Percentiles rank a stretch among this genome's conserved stretches.
Evolutionary conservation across 352 stramenopile species (phyloP).

Genomic region (Globisporangium perplexum): DNA sequence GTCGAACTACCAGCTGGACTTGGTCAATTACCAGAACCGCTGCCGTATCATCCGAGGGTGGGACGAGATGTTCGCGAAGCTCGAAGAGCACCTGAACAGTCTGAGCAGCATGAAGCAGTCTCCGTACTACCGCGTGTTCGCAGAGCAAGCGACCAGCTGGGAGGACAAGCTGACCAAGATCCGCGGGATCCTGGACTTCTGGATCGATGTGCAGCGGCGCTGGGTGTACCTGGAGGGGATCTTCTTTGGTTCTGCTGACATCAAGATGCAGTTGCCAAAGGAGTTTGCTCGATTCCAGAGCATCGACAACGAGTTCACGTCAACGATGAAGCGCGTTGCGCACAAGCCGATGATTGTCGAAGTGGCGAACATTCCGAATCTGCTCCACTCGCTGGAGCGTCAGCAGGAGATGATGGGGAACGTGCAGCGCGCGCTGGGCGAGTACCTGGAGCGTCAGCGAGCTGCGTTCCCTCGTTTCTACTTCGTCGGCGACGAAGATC

Average conservation of each 20-base stretch:
- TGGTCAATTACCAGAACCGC: slow-evolving; percentile 92
- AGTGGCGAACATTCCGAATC: slow-evolving; percentile 83
- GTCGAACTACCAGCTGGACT: slow-evolving; percentile 86
- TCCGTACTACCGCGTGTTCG: slow-evolving; percentile 98
- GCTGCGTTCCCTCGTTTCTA: slow-evolving; percentile 98
- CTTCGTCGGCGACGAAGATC: slow-evolving; percentile 99
- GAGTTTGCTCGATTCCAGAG: slow-evolving; percentile 98
- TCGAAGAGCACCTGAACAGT: slow-evolving; percentile 99
- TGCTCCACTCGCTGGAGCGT: slow-evolving; percentile 91
- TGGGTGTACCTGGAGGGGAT: slow-evolving; percentile 99
- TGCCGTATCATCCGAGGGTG: slow-evolving; percentile 98
- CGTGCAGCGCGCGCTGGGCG: slow-evolving; percentile 99
- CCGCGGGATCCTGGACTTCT: slow-evolving; percentile 96
- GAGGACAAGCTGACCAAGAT: slow-evolving; percentile 97
- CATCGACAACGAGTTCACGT: slow-evolving; percentile 98
- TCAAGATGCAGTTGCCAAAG: slow-evolving; percentile 98
- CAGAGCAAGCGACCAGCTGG: slow-evolving; percentile 96
- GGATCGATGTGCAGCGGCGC: slow-evolving; percentile 99
- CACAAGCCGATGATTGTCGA: slow-evolving; percentile 97
- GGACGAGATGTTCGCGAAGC: slow-evolving; percentile 98
- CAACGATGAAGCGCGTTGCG: slow-evolving; percentile 97
- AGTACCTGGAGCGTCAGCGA: slow-evolving; percentile 99
- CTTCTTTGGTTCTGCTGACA: slow-evolving; percentile 98
- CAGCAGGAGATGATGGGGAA: slow-evolving; percentile 97
- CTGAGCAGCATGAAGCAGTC: slow-evolving; percentile 99